Evolutionary conservation across 2,329 filamentous ascomycete genomes (phyloP).

Genomic region (Remersonia thermophila): DNA sequence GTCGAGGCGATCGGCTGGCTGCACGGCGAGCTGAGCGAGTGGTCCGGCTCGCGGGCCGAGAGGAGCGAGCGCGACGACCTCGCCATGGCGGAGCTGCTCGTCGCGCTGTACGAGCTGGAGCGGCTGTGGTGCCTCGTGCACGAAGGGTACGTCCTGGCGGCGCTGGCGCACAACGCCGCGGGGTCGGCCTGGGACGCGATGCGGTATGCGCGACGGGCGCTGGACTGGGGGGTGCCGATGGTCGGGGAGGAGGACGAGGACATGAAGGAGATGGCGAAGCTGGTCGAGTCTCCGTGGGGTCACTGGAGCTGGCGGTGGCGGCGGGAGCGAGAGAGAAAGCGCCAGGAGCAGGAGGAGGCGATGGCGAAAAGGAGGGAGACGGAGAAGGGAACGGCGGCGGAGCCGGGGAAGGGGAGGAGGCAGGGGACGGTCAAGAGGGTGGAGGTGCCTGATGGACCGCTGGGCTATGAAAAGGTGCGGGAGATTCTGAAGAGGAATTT

Average conservation of each 20-base stretch:
- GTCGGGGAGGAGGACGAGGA: conserved; percentile 21
- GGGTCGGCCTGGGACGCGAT: conserved; percentile 28
- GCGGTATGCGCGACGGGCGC: conserved; percentile 26
- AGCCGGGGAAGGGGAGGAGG: too few relatives aligned
- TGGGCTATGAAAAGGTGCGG: too few relatives aligned
- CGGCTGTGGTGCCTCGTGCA: conserved; percentile 23
- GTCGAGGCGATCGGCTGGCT: conserved; percentile 24
- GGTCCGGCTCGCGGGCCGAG: conserved; percentile 8
- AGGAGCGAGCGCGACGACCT: conserved; percentile 20
- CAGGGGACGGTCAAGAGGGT: too few relatives aligned
- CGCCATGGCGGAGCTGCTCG: conserved; percentile 27
- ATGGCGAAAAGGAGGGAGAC: too few relatives aligned
- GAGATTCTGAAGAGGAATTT: too few relatives aligned
- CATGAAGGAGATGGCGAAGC: conserved; percentile 23
- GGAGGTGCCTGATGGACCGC: too few relatives aligned
- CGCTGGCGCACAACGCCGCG: conserved; percentile 27
- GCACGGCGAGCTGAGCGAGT: conserved; percentile 22
- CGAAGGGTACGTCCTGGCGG: conserved; percentile 27
- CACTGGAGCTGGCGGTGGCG: conserved; percentile 30
- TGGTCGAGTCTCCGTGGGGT: conserved; percentile 24
- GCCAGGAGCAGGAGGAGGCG: not conserved
- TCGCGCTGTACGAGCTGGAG: conserved; percentile 30
- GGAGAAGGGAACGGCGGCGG: too few relatives aligned
- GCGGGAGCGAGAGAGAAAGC: conserved; percentile 12
- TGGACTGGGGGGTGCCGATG: conserved; percentile 25